Conservation (phyloP, 129 eudicot species). For the Arctium minus region DNA sequence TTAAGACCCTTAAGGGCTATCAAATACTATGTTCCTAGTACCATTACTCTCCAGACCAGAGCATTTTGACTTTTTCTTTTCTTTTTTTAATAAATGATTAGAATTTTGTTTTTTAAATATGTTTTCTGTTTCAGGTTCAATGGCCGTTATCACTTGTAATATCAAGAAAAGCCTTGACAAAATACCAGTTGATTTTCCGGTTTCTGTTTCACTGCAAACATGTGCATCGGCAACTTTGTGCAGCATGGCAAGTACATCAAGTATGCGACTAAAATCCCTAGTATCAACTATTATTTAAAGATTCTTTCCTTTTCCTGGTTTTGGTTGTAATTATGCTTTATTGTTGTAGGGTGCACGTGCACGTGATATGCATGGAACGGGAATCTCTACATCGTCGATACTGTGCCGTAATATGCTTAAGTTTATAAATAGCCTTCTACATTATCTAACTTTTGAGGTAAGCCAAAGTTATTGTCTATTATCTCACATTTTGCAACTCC, state of each 20-base stretch:
- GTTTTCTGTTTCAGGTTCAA: conserved; percentile 52
- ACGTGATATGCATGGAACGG: conserved; percentile 87
- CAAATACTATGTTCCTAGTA: no score
- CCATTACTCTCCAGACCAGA: not conserved
- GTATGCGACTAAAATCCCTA: conserved; percentile 38
- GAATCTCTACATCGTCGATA: conserved; percentile 83
- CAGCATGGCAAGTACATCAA: conserved; percentile 98
- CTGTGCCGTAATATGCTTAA: conserved; percentile 90
- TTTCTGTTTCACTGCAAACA: conserved; percentile 93
- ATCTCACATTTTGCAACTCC: not conserved
- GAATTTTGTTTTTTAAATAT: no score
- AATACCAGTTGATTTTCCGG: conserved; percentile 85
- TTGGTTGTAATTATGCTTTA: not conserved
- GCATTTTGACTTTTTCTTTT: not conserved
- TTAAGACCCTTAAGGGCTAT: not conserved
- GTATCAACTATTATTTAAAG: not conserved
- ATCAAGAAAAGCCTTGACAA: conserved; percentile 89
- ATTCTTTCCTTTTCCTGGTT: not conserved
- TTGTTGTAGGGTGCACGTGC: conserved; percentile 78
- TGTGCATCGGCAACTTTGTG: conserved; percentile 89
- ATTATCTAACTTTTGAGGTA: conserved; percentile 98
- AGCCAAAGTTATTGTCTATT: not conserved
- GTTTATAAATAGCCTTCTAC: conserved; percentile 88
- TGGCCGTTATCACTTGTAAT: conserved; percentile 97
- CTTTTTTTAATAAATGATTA: not conserved